These are phyloP conservation scores for Boletus patriciae DNA, from an alignment of 768 basidiomycete species.

Conservation along the genomic window DNA sequence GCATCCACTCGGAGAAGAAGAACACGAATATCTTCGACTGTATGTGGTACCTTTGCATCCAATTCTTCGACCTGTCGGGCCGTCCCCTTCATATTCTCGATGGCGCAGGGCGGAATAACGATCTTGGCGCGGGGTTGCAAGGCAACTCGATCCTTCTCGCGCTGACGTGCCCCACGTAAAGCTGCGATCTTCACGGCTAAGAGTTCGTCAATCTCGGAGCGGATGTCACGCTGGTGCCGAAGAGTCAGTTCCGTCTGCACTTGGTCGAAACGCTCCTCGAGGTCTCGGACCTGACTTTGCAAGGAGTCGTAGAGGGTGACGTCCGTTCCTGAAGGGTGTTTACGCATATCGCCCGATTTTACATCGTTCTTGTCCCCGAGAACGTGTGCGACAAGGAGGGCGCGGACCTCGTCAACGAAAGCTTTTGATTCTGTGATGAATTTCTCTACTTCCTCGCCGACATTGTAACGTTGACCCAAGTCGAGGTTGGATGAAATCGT, in stretches of 20 bases:
- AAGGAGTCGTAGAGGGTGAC: conserved; percentile 9
- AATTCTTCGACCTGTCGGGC: conserved; percentile 19
- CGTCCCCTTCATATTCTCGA: conserved; percentile 20
- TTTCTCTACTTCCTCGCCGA: conserved; percentile 18
- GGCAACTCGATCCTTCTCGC: conserved; percentile 19
- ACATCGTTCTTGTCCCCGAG: conserved; percentile 16
- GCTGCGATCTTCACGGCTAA: conserved; percentile 18
- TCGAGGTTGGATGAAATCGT: conserved; percentile 23
- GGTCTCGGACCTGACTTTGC: conserved; percentile 18
- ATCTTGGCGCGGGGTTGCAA: conserved; percentile 20
- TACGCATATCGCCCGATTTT: not conserved
- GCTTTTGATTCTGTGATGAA: conserved; percentile 29
- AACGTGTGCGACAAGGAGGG: conserved; percentile 23
- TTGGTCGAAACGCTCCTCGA: conserved; percentile 34
- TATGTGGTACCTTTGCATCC: conserved; percentile 23
- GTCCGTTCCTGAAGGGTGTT: not conserved
- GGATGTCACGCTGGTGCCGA: conserved; percentile 17
- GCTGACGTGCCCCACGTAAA: conserved; percentile 23
- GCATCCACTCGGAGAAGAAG: conserved; percentile 27
- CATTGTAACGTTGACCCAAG: conserved; percentile 29
- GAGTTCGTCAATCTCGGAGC: conserved; percentile 19
- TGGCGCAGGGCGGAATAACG: conserved; percentile 17
- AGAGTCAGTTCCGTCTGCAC: conserved; percentile 32
- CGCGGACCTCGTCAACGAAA: conserved; percentile 26
- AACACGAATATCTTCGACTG: conserved; percentile 26